These are phyloP conservation scores for Metschnikowia orientalis DNA, from an alignment of 805 yeast genomes.

Conservation along the genomic window DNA sequence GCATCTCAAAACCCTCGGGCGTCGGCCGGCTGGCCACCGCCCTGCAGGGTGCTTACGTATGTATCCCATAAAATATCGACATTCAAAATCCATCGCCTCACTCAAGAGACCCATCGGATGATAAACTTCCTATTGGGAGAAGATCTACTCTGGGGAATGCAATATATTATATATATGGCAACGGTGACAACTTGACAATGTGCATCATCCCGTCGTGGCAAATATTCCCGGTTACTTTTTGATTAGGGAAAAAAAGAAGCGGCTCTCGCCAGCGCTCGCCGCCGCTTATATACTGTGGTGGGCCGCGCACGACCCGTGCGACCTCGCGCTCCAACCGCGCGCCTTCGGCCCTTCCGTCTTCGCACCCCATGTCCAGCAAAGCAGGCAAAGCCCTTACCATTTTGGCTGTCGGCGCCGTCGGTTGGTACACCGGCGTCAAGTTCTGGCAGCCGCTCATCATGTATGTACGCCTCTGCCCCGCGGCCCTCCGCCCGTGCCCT, in stretches of 20 bases:
- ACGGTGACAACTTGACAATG: conserved; percentile 58
- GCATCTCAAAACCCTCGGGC: no score
- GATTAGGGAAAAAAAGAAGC: conserved; percentile 40
- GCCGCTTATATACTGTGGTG: conserved; percentile 14
- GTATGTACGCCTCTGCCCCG: conserved; percentile 34
- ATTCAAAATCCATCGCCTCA: conserved; percentile 56
- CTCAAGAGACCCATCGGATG: conserved; percentile 46
- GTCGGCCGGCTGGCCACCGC: no score
- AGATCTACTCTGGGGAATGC: conserved; percentile 49
- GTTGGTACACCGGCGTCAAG: conserved; percentile 50
- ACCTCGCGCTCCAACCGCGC: neutral
- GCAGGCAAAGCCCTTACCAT: conserved; percentile 24
- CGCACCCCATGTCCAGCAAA: conserved; percentile 17
- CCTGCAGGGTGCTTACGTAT: conserved; percentile 1
- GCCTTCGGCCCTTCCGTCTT: neutral
- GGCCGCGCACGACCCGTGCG: conserved; percentile 13
- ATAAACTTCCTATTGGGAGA: conserved; percentile 60
- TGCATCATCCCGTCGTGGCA: conserved; percentile 67
- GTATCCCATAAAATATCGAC: conserved; percentile 40
- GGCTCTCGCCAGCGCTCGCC: conserved; percentile 12
- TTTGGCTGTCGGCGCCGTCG: conserved; percentile 24
- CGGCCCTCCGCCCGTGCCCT: neutral
- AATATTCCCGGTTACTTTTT: conserved; percentile 58
- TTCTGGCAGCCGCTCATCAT: conserved; percentile 74
- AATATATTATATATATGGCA: conserved; percentile 47